Base-by-base conservation (phyloP, 1,284 basidiomycete species). In the Peniophora sp. region DNA sequence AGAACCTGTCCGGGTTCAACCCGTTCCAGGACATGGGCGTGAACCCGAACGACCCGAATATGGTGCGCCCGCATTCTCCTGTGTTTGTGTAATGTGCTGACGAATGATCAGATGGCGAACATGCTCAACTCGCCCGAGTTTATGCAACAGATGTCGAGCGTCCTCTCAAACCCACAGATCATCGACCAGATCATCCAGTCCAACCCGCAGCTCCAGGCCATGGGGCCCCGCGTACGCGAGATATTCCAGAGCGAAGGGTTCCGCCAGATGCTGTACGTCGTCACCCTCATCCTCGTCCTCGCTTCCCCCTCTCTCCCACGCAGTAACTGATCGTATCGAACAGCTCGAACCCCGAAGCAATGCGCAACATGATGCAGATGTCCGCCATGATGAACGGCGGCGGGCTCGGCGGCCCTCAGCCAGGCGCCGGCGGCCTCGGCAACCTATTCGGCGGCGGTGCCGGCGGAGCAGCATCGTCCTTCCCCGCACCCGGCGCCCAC, bases 41-140 rank as follows among this genome's bases (percentile, higher is more conserved):
- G 48, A 97, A 97, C 63, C 73, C 80, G 3, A 88, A 87, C 58
- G 92, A 94, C 62, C 92, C 92, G 1, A 95, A 96, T 64, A 89
- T 94, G 79, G 88, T 91, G 56, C 58, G 79, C 56, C 3, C n/a
- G n/a, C 20, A 20, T 52, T 32, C 45, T 24, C 12, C 50, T 42
- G 37, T 15, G 37, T n/a, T 20, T 41, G 37, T 41, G 12, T 24
- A 14, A 23, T 48, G 47, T 17, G 37, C 51, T 47, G 23, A 51
- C 32, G 18, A 37, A 42, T 18, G 11, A 32, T 32, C 60, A 92
- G 89, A 73, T 94, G 69, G 84, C 90, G 62, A 74, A 73, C 42
- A 85, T 96, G 83, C 79, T 95, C 75, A 82, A 86, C 62, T 87
- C 82, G 37, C 93, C 89, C 1, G 76, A 86, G 55, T 88, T 92